Conservation (phyloP, 179 eudicot species). For the Heliamphora ciliata region DNA sequence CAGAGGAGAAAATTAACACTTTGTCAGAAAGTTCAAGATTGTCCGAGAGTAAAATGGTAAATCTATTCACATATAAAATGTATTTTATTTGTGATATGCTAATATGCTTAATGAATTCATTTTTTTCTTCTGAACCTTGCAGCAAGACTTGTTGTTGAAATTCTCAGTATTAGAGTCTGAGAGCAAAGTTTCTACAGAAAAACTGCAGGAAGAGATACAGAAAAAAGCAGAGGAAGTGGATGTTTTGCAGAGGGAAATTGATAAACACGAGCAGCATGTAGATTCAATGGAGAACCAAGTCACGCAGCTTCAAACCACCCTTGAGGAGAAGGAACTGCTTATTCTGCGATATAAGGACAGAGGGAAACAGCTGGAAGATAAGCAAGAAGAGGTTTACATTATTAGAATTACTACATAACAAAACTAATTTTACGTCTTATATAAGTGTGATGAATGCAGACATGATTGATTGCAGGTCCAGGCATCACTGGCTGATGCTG, state of each 20-base stretch:
- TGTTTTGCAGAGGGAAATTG: constrained; percentile 42
- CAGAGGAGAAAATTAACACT: constrained; percentile 51
- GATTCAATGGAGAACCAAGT: constrained; percentile 49
- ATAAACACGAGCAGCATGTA: constrained; percentile 37
- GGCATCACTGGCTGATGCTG: constrained; percentile 46
- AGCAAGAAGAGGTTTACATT: constrained; percentile 54
- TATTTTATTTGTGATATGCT: neutral
- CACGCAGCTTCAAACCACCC: constrained; percentile 30
- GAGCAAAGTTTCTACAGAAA: constrained; percentile 44
- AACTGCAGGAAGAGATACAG: constrained; percentile 50
- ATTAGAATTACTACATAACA: constrained; percentile 13
- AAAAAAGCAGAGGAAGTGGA: constrained; percentile 50
- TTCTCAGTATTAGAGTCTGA: constrained; percentile 46
- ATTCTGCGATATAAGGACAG: constrained; percentile 41
- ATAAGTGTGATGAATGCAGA: constrained; percentile 6
- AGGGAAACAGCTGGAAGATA: constrained; percentile 57
- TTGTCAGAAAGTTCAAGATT: constrained; percentile 42
- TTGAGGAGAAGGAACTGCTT: constrained; percentile 65
- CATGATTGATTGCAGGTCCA: constrained; percentile 40
- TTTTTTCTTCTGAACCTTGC: constrained; percentile 24
- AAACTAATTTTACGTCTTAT: constrained; percentile 16
- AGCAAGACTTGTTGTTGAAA: constrained; percentile 56
- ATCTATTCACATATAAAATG: neutral
- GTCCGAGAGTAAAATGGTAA: constrained; percentile 64
- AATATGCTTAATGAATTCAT: constrained; percentile 8